Evolutionary conservation across 2,329 filamentous ascomycete genomes (phyloP), one percentile per base, ranked within the genome.

Genomic region (Arthroderma sp.): DNA sequence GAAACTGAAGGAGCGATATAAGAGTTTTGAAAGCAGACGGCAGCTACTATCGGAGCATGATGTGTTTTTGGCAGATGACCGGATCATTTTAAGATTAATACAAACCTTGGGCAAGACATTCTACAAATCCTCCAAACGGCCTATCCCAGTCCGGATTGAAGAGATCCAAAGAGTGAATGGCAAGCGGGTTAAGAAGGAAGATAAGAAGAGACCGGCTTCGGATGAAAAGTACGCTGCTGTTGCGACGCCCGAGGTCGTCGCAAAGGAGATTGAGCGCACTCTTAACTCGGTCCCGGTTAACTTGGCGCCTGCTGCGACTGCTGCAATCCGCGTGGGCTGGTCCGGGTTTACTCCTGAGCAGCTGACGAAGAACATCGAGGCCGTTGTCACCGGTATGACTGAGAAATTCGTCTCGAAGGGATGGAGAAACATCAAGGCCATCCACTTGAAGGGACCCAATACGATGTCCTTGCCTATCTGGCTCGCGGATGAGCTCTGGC

Each of bases 401-500:
- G 80, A 84, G 50, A 87, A 83, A 63, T 84, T 82, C 59, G 78
- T 95, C 38, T 78, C 87, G 11, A 81, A 89, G 62, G 82, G 87
- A 57, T 95, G 88, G 87, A 78, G 77, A 57, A 91, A 89, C 62
- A 75, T 96, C 51, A 81, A 82, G 64, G 77, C 78, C 51, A 69
- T 98, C 50, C 87, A 94, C 64, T 74, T 98, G 71, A 98, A 96
- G 74, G 86, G 86, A 3, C 82, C 86, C 29, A 80, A 85, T 58
- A 94, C 89, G 4, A 82, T 81, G 49, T 83, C 89, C 6, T 73
- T 98, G 58, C 91, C 91, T n/a, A 80, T 98, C 60, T 98, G 87
- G 85, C 69, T 94, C 59, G 84, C 89, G 4, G 82, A 87, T 54
- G 87, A 95, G 72, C 72, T 98, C 51, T 98, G 91, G 87, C 66